phyloP scores from a whole-genome alignment of 1,284 basidiomycete species.

The Volvariella volvacea region DNA sequence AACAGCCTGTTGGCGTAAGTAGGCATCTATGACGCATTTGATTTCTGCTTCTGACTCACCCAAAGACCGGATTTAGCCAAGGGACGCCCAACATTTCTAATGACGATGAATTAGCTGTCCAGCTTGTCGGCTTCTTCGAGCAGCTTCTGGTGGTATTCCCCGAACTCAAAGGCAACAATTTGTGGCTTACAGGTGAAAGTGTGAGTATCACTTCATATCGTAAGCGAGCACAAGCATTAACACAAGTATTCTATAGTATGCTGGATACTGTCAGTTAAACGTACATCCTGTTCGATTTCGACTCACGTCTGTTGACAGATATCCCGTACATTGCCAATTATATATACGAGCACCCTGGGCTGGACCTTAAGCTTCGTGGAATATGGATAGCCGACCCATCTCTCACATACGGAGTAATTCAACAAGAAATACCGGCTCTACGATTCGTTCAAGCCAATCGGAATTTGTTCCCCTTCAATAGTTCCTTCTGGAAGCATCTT shows the following conservation, averaged over 20 bases:
- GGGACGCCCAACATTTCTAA: conserved; percentile 60
- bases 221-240: neutral
- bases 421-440: conserved; percentile 55
- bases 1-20: conserved; percentile 70
- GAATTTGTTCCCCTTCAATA: conserved; percentile 48
- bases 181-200: conserved; percentile 60
- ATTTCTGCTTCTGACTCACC: no score
- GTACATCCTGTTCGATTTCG: conserved; percentile 21
- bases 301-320: conserved; percentile 17
- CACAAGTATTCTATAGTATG: conserved; percentile 40
- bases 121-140: conserved; percentile 52
- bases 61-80: conserved; percentile 70
- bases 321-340: conserved; percentile 61
- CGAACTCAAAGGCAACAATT: conserved; percentile 58
- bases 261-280: conserved; percentile 43
- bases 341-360: conserved; percentile 52
- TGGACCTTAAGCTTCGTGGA: conserved; percentile 54
- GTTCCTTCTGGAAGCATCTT: conserved; percentile 50
- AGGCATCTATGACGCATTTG: conserved; percentile 3
- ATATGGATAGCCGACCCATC: conserved; percentile 63
- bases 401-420: conserved; percentile 29
- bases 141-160: conserved; percentile 63
- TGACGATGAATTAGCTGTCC: conserved; percentile 52
- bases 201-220: no score
- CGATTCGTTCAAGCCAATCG: conserved; percentile 55